Evolutionary conservation across 106 monocot species (phyloP), one percentile per base, ranked within the genome.

Genomic region (Agapanthus africanus): DNA sequence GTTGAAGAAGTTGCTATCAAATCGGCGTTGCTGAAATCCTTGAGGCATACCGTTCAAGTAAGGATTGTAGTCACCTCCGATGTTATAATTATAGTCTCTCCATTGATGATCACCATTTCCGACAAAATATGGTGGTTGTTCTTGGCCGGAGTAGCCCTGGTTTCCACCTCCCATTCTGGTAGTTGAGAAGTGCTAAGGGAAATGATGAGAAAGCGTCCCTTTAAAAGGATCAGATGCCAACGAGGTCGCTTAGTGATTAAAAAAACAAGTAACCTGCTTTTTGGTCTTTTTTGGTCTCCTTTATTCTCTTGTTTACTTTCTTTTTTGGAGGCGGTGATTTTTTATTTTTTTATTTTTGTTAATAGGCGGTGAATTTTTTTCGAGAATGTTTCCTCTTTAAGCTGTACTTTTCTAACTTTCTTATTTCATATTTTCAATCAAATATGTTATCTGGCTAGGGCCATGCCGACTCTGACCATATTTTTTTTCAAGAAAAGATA

Each of bases 151-250:
- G 32, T 59, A 59, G 59, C 31, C 11, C 4, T 16, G 9, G 31
- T 59, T 59, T 32, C 31, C 59, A 18, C 59, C 59, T 59, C 59
- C 59, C 59, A 59, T 59, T 2, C 9, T 59, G 3, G 59, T 59
- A 11, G 30, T 15, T 59, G 5, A 57, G 5, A n/a, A 31, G 28
- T 9, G 56, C n/a, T 14, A 59, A 0, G 56, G 56, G 28, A 56
- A 8, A 9, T 6, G 8, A 8, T 56, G 28, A 56, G 11, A 49
- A 27, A 6, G 25, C 7, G 2, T 54, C 25, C 14, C 4, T 16
- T 59, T 16, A 18, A 59, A 33, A 59, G 59, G 16, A 33, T 59
- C 59, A 1, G 30, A 59, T 33, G 59, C 59, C 33, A 54, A 59
- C 15, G 32, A 11, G 11, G 30, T 33, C 33, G n/a, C 59, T 32